Evolutionary conservation across 805 yeast species (phyloP), one percentile per base, ranked within the genome.

Genomic region (Brettanomyces custersianus): DNA sequence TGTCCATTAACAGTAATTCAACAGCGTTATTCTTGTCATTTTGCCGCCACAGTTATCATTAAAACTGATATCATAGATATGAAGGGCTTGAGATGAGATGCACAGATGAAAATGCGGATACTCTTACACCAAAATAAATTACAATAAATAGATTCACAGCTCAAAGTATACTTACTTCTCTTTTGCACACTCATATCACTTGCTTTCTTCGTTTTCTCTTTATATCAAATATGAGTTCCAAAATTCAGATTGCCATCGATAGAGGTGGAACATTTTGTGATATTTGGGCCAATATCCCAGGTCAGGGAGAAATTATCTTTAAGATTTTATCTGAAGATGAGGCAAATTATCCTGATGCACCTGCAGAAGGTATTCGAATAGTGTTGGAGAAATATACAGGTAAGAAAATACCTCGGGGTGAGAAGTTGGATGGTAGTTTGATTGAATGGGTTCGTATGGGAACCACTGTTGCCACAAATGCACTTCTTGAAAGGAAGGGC

Each of bases 201-300:
- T n/a, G n/a, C n/a, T n/a, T n/a, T n/a, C n/a, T n/a, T n/a, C n/a
- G n/a, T n/a, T n/a, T n/a, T n/a, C n/a, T n/a, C n/a, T n/a, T n/a
- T n/a, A n/a, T n/a, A n/a, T n/a, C n/a, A n/a, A 25, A 17, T 11
- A 11, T 12, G 17, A 25, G 15, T 6, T 25, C 28, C 15, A 25
- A 25, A 25, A 17, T 25, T 25, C 28, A 25, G 15, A 52, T 66
- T 20, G 69, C 63, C 51, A 35, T 45, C 18, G 45, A 53, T 45
- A 57, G 85, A 36, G 95, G 95, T 43, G 95, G 95, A 32, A 85
- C 95, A 1, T 84, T 84, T 60, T 82, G 94, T 1, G 94, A 81
- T 50, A 35, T 37, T 50, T 35, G 40, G 10, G 34, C 34, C 19
- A 32, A 32, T n/a, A 32, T 32, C 28, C 34, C 34, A 8, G 28